phyloP scores from a whole-genome alignment of 2,329 filamentous ascomycete genomes.

The Ophiostoma ulmi region DNA sequence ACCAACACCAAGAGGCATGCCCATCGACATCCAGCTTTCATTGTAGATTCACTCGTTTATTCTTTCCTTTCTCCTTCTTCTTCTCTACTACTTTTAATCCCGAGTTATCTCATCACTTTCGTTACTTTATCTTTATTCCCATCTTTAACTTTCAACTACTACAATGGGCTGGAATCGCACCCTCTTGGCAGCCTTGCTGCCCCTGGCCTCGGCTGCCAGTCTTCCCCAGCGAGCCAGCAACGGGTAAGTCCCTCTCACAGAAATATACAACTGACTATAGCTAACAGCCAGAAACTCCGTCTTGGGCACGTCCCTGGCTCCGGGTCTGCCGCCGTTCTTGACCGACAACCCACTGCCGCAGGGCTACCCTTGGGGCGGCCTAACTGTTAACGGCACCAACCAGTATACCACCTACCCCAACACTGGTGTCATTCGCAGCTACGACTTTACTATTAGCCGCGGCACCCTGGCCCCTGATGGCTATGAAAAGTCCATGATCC shows the following conservation, averaged over 20 bases:
- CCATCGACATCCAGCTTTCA: slow-evolving; percentile 1
- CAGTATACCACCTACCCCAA: slow-evolving; percentile 46
- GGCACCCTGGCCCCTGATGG: slow-evolving; percentile 53
- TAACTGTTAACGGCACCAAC: slow-evolving; percentile 42
- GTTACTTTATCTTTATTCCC: background rate
- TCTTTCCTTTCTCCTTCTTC: background rate
- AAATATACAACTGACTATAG: background rate
- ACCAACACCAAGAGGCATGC: slow-evolving; percentile 1
- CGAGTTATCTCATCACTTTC: background rate
- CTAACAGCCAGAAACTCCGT: slow-evolving; percentile 36
- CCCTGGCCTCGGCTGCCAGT: slow-evolving; percentile 25
- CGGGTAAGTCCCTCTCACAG: slow-evolving; percentile 31
- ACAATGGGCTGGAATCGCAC: slow-evolving; percentile 19
- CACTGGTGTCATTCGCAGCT: slow-evolving; percentile 52
- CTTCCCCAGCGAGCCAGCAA: slow-evolving; percentile 38
- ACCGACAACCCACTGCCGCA: slow-evolving; percentile 45
- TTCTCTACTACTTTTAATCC: background rate
- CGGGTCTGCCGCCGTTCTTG: slow-evolving; percentile 41
- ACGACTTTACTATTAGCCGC: slow-evolving; percentile 50
- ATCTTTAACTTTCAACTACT: background rate
- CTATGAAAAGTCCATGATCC: slow-evolving; percentile 48
- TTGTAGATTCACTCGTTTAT: slow-evolving; percentile 13
- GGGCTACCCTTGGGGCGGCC: slow-evolving; percentile 49
- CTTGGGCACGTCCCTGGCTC: slow-evolving; percentile 39
- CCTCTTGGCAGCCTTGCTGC: slow-evolving; percentile 27